A percentile compares a stretch with the other conserved stretches of the same genome.
These are phyloP conservation scores for Pythium volutum DNA, from an alignment of 352 stramenopile species.

Conservation along the genomic window DNA sequence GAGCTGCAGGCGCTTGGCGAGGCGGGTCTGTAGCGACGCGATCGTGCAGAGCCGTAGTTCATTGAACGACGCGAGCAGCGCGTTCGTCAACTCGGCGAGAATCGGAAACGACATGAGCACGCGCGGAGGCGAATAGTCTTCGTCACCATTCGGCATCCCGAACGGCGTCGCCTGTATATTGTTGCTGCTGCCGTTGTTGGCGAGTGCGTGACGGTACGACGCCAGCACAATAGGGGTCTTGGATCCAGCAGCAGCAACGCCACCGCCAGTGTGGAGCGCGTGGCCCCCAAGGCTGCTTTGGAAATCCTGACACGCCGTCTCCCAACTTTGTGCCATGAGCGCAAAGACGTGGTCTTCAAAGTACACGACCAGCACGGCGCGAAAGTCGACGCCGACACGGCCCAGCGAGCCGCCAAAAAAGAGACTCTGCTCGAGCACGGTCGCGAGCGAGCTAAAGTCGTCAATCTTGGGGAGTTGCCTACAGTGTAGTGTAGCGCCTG, in stretches of 20 bases:
- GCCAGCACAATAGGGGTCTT: conserved; percentile 71
- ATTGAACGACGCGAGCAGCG: conserved; percentile 75
- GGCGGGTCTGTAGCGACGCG: conserved; percentile 50
- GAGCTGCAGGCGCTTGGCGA: conserved; percentile 56
- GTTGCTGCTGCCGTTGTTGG: conserved; percentile 1
- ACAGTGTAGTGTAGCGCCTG: background rate
- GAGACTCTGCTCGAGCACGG: conserved; percentile 78
- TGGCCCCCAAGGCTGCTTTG: conserved; percentile 51
- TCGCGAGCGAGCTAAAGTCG: conserved; percentile 78
- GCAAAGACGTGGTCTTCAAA: conserved; percentile 81
- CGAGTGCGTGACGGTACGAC: conserved; percentile 55
- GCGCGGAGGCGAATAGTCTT: conserved; percentile 66
- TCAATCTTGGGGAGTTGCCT: conserved; percentile 85
- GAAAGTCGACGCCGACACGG: conserved; percentile 80
- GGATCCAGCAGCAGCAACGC: conserved; percentile 26
- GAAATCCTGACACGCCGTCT: conserved; percentile 55
- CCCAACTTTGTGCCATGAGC: conserved; percentile 61
- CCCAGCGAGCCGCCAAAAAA: conserved; percentile 84
- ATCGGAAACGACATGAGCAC: conserved; percentile 87
- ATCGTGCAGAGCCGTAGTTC: conserved; percentile 80
- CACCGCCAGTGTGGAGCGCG: conserved; percentile 18
- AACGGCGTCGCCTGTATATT: background rate
- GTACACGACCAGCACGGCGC: conserved; percentile 71
- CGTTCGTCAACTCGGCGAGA: conserved; percentile 83
- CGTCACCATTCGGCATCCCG: conserved; percentile 13